Percentiles rank a stretch among this genome's conserved stretches.
Conservation (phyloP, 164 flowering plant species). For the Litsea cubeba region DNA sequence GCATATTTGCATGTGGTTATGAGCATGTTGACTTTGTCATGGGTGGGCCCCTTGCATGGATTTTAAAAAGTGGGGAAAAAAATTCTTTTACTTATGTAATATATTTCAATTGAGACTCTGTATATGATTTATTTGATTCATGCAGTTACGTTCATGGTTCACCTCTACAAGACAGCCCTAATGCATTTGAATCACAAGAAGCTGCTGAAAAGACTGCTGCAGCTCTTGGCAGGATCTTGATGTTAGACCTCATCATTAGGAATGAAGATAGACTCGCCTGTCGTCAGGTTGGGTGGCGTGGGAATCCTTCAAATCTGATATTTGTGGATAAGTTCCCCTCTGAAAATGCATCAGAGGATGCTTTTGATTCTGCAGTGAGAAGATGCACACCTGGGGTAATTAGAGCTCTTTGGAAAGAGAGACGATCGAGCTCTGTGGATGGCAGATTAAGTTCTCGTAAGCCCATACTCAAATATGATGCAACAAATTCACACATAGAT, state of each 20-base stretch:
- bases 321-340: conserved; percentile 48
- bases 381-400: conserved; percentile 53
- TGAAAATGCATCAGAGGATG: conserved; percentile 44
- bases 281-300: conserved; percentile 93
- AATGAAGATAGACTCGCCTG: conserved; percentile 98
- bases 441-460: conserved; percentile 44
- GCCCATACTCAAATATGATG: conserved; percentile 40
- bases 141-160: conserved; percentile 92
- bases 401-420: conserved; percentile 65
- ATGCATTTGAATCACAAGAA: conserved; percentile 60
- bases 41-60: too few relatives aligned
- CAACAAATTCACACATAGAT: conserved; percentile 44
- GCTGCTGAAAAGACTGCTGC: conserved; percentile 69
- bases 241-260: conserved; percentile 95
- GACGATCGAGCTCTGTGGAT: conserved; percentile 72
- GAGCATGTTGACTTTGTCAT: too few relatives aligned
- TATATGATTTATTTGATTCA: conserved; percentile 8
- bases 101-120: too few relatives aligned
- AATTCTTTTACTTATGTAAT: too few relatives aligned
- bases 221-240: conserved; percentile 80
- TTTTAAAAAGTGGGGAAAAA: too few relatives aligned
- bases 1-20: too few relatives aligned
- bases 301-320: conserved; percentile 80
- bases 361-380: conserved; percentile 53
- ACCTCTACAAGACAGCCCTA: conserved; percentile 73